A percentile compares a stretch with the other conserved stretches of the same genome.
Evolutionary conservation across 225 moss, liverwort and hornwort genomes (phyloP).

Genomic region (Pseudisothecium myosuroides): DNA sequence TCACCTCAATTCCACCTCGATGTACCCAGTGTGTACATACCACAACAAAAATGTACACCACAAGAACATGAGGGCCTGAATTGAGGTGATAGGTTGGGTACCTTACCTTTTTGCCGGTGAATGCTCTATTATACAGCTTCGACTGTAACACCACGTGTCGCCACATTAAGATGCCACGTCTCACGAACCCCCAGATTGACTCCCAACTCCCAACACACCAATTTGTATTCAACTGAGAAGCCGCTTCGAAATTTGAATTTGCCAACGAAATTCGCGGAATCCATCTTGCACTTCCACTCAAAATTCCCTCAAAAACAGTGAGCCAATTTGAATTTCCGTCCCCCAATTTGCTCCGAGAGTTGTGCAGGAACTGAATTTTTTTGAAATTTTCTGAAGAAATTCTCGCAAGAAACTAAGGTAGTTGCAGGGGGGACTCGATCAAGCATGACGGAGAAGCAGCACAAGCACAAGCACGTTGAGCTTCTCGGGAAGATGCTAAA

Average conservation of each 20-base stretch:
- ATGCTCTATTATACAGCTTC: not conserved
- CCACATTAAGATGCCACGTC: not conserved
- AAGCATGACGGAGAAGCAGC: not conserved
- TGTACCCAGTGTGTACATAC: accelerated
- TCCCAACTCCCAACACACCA: not conserved
- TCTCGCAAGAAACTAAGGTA: not conserved
- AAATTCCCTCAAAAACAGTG: no score
- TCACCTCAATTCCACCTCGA: accelerated
- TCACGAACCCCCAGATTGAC: not conserved
- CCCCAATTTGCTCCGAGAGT: not conserved
- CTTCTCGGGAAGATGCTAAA: not conserved
- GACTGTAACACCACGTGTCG: not conserved
- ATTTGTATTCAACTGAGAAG: no score
- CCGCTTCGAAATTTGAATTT: not conserved
- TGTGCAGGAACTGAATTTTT: not conserved
- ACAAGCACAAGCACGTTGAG: not conserved
- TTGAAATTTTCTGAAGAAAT: not conserved
- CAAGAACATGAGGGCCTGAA: not conserved
- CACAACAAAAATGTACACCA: not conserved
- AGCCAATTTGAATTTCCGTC: not conserved
- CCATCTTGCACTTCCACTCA: no score
- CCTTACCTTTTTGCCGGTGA: no score
- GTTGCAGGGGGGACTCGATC: no score
- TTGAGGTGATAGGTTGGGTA: not conserved
- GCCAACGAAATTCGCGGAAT: not conserved